Percentiles rank a stretch among this genome's conserved stretches.
These are phyloP conservation scores for Komagataella populi DNA, from an alignment of 805 yeast species.

Conservation along the genomic window DNA sequence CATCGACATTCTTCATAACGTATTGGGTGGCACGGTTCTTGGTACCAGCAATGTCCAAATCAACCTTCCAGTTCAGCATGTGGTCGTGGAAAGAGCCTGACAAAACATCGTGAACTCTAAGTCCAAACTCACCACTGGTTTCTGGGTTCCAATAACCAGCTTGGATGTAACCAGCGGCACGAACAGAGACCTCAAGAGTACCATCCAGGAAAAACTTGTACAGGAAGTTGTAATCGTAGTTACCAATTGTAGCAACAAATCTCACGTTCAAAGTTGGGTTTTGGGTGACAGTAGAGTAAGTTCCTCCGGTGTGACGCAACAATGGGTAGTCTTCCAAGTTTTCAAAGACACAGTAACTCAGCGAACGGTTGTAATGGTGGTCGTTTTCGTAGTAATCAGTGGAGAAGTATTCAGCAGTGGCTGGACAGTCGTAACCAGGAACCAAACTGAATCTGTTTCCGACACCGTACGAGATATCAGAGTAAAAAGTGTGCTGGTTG, in stretches of 20 bases:
- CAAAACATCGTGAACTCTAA: constrained; percentile 10
- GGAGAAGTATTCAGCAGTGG: constrained; percentile 14
- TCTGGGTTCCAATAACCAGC: constrained; percentile 13
- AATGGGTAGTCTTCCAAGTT: constrained; percentile 2
- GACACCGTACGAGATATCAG: constrained; percentile 14
- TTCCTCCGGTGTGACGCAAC: constrained; percentile 2
- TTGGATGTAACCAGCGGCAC: constrained; percentile 17
- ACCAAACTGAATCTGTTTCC: constrained; percentile 16
- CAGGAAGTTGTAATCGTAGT: constrained; percentile 3
- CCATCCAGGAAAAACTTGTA: constrained; percentile 10
- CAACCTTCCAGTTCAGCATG: constrained; percentile 12
- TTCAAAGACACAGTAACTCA: constrained; percentile 10
- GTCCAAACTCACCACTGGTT: constrained; percentile 10
- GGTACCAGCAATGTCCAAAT: constrained; percentile 15
- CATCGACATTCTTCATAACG: constrained; percentile 6
- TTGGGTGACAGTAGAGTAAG: constrained; percentile 6
- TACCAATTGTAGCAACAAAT: constrained; percentile 3
- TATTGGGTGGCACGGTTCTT: constrained; percentile 9
- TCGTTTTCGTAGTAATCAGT: constrained; percentile 14
- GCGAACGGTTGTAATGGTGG: constrained; percentile 11
- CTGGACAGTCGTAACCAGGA: constrained; percentile 17
- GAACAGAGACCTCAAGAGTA: constrained; percentile 13
- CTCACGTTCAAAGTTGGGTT: constrained; percentile 13
- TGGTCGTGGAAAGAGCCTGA: constrained; percentile 18
- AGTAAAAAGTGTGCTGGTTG: constrained; percentile 12